Base-by-base conservation (phyloP, 495 filamentous ascomycete genomes). In the Friedmanniomyces endolithicus region DNA sequence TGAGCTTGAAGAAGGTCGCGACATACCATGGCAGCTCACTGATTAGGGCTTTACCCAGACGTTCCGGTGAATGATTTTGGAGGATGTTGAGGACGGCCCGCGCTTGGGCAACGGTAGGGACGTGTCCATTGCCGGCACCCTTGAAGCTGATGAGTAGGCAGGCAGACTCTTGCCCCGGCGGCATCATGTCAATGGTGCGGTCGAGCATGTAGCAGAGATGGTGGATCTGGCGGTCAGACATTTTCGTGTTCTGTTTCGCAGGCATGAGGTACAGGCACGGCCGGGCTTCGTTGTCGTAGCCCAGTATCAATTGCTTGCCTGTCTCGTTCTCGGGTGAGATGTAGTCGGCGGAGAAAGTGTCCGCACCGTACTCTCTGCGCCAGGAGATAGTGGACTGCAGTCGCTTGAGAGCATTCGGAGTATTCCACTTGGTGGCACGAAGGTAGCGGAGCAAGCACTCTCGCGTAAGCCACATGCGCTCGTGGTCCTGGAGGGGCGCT, bases 171-270 rank as follows among this genome's bases (percentile, higher is more conserved):
- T 92, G 86, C 11, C 84, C 82, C 1, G 92, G 78, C 0, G 82
- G 79, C 82, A 94, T 90, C 31, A 96, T 67, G 55, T 95, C 88
- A 61, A 96, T 81, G 19, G 84, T 80, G 23, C 87, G 79, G 73
- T 98, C 92, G 41, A 98, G 70, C 88, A 95, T 95, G 68, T 80
- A 98, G 39, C 96, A 89, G 43, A 98, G 76, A 67, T 96, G 90
- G 66, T 98, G 81, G 23, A 96, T 78, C 68, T 98, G 92, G 63
- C 87, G 80, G n/a, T 88, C 85, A 54, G 81, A 85, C 68, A 79
- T 79, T 60, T 89, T 78, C 2, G 92, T 98, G 70, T 98, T 98
- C 68, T 98, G 92, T 46, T 84, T 83, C 23, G 81, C 85, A 6
- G 92, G 92, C 57, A 85, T 81, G 29, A 97, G 76, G 68, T 95